Evolutionary conservation across 495 filamentous ascomycete genomes (phyloP).

Genomic region (Trichoderma erinaceum): DNA sequence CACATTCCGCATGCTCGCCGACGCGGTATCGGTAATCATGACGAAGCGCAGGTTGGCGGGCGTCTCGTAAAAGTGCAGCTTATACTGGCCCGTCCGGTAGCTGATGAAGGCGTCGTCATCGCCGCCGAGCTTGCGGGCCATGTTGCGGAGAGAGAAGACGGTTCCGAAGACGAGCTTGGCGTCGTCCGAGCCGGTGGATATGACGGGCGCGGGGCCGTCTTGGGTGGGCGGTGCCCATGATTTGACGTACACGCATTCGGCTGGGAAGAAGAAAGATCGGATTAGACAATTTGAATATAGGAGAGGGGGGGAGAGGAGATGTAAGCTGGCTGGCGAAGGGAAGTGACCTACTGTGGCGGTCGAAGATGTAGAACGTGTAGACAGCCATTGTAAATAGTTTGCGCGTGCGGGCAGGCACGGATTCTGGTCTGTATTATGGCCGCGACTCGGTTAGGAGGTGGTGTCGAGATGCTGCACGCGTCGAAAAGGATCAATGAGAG

Average conservation of each 20-base stretch:
- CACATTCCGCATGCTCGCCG: constrained; percentile 82
- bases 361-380: constrained; percentile 98
- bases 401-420: not conserved
- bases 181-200: constrained; percentile 53
- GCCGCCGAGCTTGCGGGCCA: constrained; percentile 91
- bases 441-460: not conserved
- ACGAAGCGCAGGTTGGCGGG: constrained; percentile 92
- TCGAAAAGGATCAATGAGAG: too few species aligned
- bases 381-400: constrained; percentile 62
- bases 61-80: constrained; percentile 98
- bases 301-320: constrained; percentile 8
- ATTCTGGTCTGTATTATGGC: not conserved
- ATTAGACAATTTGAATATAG: not conserved
- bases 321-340: not conserved
- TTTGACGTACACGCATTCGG: constrained; percentile 95
- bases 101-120: constrained; percentile 88
- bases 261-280: constrained; percentile 29
- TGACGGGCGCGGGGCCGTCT: constrained; percentile 20
- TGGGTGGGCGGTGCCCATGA: constrained; percentile 33
- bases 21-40: constrained; percentile 88
- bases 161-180: constrained; percentile 96
- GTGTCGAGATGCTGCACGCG: not conserved
- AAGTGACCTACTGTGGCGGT: constrained; percentile 75
- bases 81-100: constrained; percentile 88
- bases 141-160: constrained; percentile 90